Evolutionary conservation across 371 early-diverging fungal genomes (phyloP), one percentile per base, ranked within the genome.

Genomic region (Mortierella sp.): DNA sequence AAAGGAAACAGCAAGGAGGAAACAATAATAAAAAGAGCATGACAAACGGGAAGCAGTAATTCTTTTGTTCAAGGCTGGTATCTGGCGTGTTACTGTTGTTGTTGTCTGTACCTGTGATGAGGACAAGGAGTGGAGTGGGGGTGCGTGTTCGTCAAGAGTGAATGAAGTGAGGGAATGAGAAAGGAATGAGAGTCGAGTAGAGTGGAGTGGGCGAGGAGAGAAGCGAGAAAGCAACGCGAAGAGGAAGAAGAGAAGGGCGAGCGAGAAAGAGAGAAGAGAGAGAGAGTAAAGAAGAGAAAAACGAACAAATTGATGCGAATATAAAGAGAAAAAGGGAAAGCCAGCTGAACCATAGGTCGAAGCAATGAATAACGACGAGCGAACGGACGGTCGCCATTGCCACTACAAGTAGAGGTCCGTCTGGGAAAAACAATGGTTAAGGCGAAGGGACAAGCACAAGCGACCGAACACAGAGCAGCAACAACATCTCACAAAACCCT

Each of bases 401-500:
- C 43, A 53, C 51, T 24, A 24, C 1, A 5, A 21, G 37, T 6
- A 40, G 37, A 37, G 37, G 37, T 64, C 37, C 37, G 72, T 75
- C 75, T 77, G 75, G 75, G 72, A 75, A 74, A 73, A 51, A 54
- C 53, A 46, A 40, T 40, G 6, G 6, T 4, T 4, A 48, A 43
- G 50, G 54, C 57, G 50, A 71, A 37, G 51, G 46, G 28, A 43
- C 44, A 43, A 34, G 50, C 9, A 31, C 13, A 51, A 26, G n/a
- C n/a, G 43, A 14, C 44, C 24, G 51, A 37, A 51, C 51, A 67
- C 64, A 50, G 51, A 31, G 31, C 51, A 34, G 34, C 10, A n/a
- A 26, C 48, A 26, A 37, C 34, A 37, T 73, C 40, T 70, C 50
- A 16, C 11, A 50, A 50, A 61, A 61, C 61, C 61, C 61, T 44